Evolutionary conservation across 1,284 basidiomycete species (phyloP).

Genomic region (Baeospora myosura): DNA sequence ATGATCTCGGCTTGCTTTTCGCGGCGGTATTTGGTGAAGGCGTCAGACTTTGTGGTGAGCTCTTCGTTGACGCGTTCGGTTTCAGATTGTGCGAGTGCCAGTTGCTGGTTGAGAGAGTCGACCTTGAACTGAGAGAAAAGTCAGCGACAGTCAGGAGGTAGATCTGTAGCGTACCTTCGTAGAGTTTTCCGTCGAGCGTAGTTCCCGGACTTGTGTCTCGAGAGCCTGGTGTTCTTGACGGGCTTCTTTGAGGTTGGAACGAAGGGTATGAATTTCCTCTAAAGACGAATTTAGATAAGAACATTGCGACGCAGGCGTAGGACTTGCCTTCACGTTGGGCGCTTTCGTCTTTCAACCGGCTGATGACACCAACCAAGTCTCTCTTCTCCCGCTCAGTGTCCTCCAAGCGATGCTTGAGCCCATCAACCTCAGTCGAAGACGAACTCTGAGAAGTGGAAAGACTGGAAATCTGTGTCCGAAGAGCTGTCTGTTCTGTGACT

Average conservation of each 20-base stretch:
- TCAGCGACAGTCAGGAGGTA: constrained; percentile 2
- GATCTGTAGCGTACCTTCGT: constrained; percentile 44
- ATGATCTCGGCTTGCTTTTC: constrained; percentile 67
- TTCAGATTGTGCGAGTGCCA: constrained; percentile 66
- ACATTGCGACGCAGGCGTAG: background rate
- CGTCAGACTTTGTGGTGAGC: constrained; percentile 58
- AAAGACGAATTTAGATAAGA: constrained; percentile 9
- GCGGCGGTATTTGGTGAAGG: constrained; percentile 66
- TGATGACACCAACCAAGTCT: constrained; percentile 67
- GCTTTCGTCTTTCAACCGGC: constrained; percentile 64
- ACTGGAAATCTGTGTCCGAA: constrained; percentile 48
- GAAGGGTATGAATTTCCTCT: constrained; percentile 68
- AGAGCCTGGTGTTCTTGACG: constrained; percentile 64
- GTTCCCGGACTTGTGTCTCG: constrained; percentile 61
- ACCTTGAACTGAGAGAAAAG: constrained; percentile 57
- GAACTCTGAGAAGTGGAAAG: constrained; percentile 48
- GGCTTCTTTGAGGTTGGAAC: constrained; percentile 62
- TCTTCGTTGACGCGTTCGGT: constrained; percentile 58
- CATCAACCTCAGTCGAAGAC: constrained; percentile 53
- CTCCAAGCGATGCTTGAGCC: constrained; percentile 51
- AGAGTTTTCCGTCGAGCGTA: constrained; percentile 62
- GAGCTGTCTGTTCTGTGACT: constrained; percentile 45
- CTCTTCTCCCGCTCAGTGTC: constrained; percentile 76
- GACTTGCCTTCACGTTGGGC: constrained; percentile 56
- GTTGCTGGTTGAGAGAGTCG: constrained; percentile 73